phyloP scores from a whole-genome alignment of 2,329 filamentous ascomycete genomes.

The Cytospora paraplurivora region DNA sequence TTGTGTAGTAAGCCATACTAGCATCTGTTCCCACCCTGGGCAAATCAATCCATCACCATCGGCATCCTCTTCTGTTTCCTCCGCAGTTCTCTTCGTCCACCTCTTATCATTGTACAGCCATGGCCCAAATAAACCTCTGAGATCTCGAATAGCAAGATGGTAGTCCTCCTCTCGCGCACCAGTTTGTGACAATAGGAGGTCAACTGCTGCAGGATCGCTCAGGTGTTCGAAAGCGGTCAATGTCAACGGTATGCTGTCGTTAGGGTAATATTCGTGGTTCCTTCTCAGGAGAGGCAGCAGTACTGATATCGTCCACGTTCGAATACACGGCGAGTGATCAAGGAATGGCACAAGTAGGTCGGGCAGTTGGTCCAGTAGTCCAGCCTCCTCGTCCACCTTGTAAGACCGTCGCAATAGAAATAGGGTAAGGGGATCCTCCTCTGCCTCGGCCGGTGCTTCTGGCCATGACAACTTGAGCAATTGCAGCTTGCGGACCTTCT shows the following conservation, averaged over 20 bases:
- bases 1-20: constrained; percentile 66
- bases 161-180: constrained; percentile 44
- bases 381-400: constrained; percentile 70
- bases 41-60: constrained; percentile 42
- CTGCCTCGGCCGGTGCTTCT: constrained; percentile 49
- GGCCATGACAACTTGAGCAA: constrained; percentile 59
- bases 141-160: constrained; percentile 59
- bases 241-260: constrained; percentile 50
- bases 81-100: constrained; percentile 46
- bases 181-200: constrained; percentile 62
- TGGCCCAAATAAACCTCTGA: constrained; percentile 69
- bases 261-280: constrained; percentile 69
- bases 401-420: constrained; percentile 71
- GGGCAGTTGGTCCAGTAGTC: constrained; percentile 69
- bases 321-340: constrained; percentile 59
- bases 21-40: constrained; percentile 68
- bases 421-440: constrained; percentile 57
- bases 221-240: constrained; percentile 66
- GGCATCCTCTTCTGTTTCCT: constrained; percentile 32
- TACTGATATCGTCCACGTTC: constrained; percentile 69
- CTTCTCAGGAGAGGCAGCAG: constrained; percentile 70
- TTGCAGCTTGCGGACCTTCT: constrained; percentile 63
- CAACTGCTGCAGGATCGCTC: constrained; percentile 59
- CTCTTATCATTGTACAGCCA: constrained; percentile 70
- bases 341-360: constrained; percentile 71